Evolutionary conservation across 352 stramenopile genomes (phyloP), one percentile per base, ranked within the genome.

Genomic region (Phytopythium delawarense): DNA sequence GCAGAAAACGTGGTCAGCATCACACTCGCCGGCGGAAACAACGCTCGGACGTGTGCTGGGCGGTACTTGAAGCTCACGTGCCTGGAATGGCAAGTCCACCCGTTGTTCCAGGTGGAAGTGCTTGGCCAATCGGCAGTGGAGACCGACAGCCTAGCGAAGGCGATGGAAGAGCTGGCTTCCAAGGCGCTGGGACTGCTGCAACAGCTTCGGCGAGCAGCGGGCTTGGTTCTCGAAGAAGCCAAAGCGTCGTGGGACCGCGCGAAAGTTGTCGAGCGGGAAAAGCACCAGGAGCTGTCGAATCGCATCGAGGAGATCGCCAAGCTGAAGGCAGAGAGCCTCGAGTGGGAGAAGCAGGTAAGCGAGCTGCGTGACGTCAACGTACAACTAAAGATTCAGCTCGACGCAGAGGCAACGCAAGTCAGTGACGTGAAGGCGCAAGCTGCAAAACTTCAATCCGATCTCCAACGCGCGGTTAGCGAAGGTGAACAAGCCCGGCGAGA

Each of bases 231-330:
- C 7, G 81, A 92, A 25, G 82, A 92, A 54, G 82, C 86, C 23
- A 78, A 80, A n/a, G 55, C 75, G 20, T 75, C 76, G n/a, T 92
- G 83, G 75, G 80, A 92, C 20, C 82, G 79, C 39, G 82, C 82
- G 0, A 95, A 92, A 57, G 73, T 83, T 50, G 78, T 69, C 4
- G 82, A 95, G 44, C 78, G 79, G 35, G 84, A 91, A 58, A 95
- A 92, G 57, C 81, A 92, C 53, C 81, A 88, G 52, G 81, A 92
- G 34, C 59, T 92, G 18, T 81, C 78, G 11, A 85, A 89, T n/a
- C 72, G 89, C 6, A 71, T 87, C 20, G 78, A 87, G 44, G 82
- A 94, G 39, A 67, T 91, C n/a, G 67, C 72, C 7, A 71, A 77
- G 32, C 48, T 91, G 5, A 88, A 81, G 65, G 65, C 77, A 49